Conservation (phyloP, 2,329 filamentous ascomycete genomes). For the Fusarium concolor region DNA sequence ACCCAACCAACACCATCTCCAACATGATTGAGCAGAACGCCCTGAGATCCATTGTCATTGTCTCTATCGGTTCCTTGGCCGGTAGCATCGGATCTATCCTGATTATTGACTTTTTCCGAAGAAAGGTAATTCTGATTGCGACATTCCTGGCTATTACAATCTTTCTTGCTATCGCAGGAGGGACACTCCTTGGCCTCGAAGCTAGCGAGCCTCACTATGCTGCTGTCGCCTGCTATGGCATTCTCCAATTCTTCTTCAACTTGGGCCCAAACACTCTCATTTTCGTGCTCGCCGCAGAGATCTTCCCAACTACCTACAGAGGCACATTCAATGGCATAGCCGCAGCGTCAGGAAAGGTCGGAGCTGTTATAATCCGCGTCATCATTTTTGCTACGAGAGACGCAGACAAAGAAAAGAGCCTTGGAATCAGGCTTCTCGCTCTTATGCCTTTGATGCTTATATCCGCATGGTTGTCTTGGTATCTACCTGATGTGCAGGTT, state of each 20-base stretch:
- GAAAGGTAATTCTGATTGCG: neutral
- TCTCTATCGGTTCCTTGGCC: neutral
- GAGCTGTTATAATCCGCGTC: conserved; percentile 1
- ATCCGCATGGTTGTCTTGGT: conserved; percentile 5
- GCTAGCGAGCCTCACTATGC: neutral
- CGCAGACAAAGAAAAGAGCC: neutral
- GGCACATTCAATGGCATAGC: conserved; percentile 12
- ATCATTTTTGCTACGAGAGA: neutral
- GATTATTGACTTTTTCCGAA: conserved; percentile 11
- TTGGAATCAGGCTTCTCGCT: neutral
- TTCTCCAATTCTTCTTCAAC: conserved; percentile 14
- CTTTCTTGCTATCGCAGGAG: conserved; percentile 6
- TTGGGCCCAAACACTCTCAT: conserved; percentile 8
- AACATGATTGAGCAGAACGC: conserved; percentile 11
- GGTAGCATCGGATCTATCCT: conserved; percentile 5
- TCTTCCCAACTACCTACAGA: conserved; percentile 4
- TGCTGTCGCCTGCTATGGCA: conserved; percentile 1
- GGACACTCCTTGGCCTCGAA: neutral
- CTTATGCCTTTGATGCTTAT: conserved; percentile 4
- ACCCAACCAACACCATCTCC: neutral
- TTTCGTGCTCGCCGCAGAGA: conserved; percentile 3
- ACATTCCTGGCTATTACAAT: conserved; percentile 5
- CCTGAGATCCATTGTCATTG: neutral
- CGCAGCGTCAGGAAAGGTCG: conserved; percentile 5
- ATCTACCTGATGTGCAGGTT: conserved; percentile 1